Base-by-base conservation (phyloP, 2,329 filamentous ascomycete species). In the Coniochaeta ligniaria region DNA sequence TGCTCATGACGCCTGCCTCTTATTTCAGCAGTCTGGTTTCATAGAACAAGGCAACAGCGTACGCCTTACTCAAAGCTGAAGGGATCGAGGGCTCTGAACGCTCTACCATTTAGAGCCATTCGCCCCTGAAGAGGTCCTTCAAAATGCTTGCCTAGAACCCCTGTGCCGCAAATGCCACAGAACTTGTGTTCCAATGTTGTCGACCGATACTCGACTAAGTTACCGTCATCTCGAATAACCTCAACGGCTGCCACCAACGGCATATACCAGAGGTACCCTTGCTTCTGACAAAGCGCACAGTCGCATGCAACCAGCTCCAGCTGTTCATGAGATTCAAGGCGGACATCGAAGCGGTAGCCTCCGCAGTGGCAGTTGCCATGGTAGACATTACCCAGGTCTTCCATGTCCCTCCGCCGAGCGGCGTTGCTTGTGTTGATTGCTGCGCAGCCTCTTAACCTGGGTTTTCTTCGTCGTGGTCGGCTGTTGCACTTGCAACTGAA, bases 361-460 rank as follows among this genome's bases (percentile, higher is more conserved):
- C 69, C 71, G 58, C 71, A 72, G 60, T 72, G 69, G 54, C 71
- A 73, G 52, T 70, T 70, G 26, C 69, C 69, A 20, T 61, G 60
- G 20, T 64, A 61, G 16, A 7, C 17, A 45, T 3, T 6, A 8
- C 41, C 7, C 3, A 16, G 16, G 41, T 20, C 20, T n/a, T 45
- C 41, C 41, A 45, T 45, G 41, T 16, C 41, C 20, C 41, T 22
- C 6, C 7, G 41, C 41, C 41, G 35, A 36, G 35, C 35, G 35
- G 7, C 35, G 35, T 7, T 7, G 35, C 35, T 3, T 36, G 12
- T 14, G 35, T 36, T 31, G 28, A 9, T 6, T 31, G 9, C 5
- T 31, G 28, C 28, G 28, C 28, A 31, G 28, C 28, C 28, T 31
- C 9, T 31, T 9, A 31, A 31, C 28, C n/a, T n/a, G n/a, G n/a